Conservation (phyloP, 2,329 filamentous ascomycete genomes). For the Mycosphaerella sp. region DNA sequence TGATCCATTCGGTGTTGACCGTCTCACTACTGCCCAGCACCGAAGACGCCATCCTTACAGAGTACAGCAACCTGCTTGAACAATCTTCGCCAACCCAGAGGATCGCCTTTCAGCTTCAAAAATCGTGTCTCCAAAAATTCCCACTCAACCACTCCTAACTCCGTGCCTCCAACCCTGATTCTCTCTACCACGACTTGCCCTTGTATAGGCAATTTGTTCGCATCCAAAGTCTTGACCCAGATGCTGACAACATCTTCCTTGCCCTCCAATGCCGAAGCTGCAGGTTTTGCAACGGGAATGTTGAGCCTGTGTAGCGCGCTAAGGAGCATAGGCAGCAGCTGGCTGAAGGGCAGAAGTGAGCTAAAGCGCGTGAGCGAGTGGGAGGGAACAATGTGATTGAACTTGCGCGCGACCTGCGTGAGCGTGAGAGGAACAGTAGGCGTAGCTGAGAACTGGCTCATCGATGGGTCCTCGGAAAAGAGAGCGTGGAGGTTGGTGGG, state of each 20-base stretch:
- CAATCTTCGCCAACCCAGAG: slow-evolving; percentile 89
- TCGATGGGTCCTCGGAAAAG: slow-evolving; percentile 76
- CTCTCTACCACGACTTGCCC: slow-evolving; percentile 70
- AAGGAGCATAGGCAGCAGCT: slow-evolving; percentile 72
- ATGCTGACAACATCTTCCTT: slow-evolving; percentile 48
- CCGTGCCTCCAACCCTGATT: slow-evolving; percentile 45
- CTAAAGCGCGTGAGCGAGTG: slow-evolving; percentile 89
- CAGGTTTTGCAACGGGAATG: slow-evolving; percentile 57
- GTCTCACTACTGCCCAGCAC: slow-evolving; percentile 6
- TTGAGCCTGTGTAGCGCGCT: slow-evolving; percentile 80
- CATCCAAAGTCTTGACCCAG: slow-evolving; percentile 68
- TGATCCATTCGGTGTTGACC: not conserved
- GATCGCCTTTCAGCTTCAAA: slow-evolving; percentile 91
- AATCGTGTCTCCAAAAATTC: slow-evolving; percentile 81
- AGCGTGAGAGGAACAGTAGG: slow-evolving; percentile 74
- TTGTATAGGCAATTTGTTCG: slow-evolving; percentile 63
- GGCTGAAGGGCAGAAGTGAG: slow-evolving; percentile 66
- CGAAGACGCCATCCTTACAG: slow-evolving; percentile 70
- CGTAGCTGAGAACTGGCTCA: slow-evolving; percentile 73
- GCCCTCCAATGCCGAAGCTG: slow-evolving; percentile 34
- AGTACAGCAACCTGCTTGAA: slow-evolving; percentile 92
- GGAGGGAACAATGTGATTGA: slow-evolving; percentile 83
- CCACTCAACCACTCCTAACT: slow-evolving; percentile 34
- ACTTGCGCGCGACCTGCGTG: slow-evolving; percentile 81
- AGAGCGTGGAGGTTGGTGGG: slow-evolving; percentile 46